phyloP scores from a whole-genome alignment of 371 early-diverging fungal genomes.

The Rhizopus delemar region DNA sequence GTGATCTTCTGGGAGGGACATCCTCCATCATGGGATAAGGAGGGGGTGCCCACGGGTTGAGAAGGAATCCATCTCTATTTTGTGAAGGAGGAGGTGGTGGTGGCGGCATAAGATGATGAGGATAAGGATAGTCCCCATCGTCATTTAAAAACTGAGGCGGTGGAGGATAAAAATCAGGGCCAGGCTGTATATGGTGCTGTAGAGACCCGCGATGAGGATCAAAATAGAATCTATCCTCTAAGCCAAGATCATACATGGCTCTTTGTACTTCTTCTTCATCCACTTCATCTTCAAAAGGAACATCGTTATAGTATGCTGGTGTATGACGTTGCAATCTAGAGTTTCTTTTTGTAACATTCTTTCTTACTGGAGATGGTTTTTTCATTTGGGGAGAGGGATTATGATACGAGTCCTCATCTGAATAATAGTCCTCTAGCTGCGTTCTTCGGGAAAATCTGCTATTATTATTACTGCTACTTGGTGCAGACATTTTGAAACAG shows the following conservation, averaged over 20 bases:
- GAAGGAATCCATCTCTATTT: background rate
- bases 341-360: background rate
- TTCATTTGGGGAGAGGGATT: background rate
- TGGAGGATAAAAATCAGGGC: background rate
- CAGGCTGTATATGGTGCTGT: background rate
- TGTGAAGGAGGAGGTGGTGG: constrained; percentile 3
- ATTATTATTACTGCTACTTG: constrained; percentile 4
- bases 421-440: constrained; percentile 18
- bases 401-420: constrained; percentile 14
- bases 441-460: constrained; percentile 7
- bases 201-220: background rate
- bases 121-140: background rate
- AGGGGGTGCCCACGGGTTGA: background rate
- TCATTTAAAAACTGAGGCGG: background rate
- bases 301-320: background rate
- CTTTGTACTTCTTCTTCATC: constrained; percentile 14
- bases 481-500: constrained; percentile 9
- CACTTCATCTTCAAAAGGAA: constrained; percentile 5
- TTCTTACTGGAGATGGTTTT: background rate
- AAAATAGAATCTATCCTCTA: background rate
- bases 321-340: background rate
- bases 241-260: constrained; percentile 11
- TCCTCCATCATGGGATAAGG: constrained; percentile 4
- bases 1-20: constrained; percentile 10
- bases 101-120: background rate